Base-by-base conservation (phyloP, 148 eudicot genomes). In the Cornus controversa region DNA sequence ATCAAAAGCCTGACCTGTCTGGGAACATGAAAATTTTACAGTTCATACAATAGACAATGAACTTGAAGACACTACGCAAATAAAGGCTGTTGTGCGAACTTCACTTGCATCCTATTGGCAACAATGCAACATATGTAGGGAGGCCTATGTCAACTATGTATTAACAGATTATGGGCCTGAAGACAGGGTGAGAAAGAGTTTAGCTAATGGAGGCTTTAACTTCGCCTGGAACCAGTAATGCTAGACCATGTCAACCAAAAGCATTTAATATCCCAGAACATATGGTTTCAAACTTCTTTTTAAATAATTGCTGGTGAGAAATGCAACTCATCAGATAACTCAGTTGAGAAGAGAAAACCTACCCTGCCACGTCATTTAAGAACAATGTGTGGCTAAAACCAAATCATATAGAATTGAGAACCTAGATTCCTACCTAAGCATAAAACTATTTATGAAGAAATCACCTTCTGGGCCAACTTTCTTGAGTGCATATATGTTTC, bases 11-110 rank as follows among this genome's bases (percentile, higher is more conserved):
- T 82, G 42, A 78, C 73, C 65, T 68, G 57, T 66, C 70, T 40
- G 36, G 23, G 50, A 67, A 34, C 40, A 34, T 70, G 63, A 66
- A 54, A 28, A 50, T 69, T 75, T 69, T 85, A 80, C 89, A 94
- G 98, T 94, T 78, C 98, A 94, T 79, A 78, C 96, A 28, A 88
- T 94, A 73, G 90, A 89, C 40, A 87, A 90, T 53, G 98, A 94
- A 87, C 94, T 94, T 6, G 85, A 83, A 76, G 93, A 94, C 80
- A 93, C 82, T 50, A 78, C 87, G 22, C 86, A 90, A 75, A 94
- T 92, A 81, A 85, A 77, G 25, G 74, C 78, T 8, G 97, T 94
- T 23, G 97, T 92, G 24, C 84, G 85, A 78, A 83, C 89, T 15
- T 82, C 98, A 13, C 96, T 94, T 22, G 75, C 92, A n/a, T n/a